phyloP scores from a whole-genome alignment of 192 early-diverging fungal genomes.

The Linnemannia exigua region DNA sequence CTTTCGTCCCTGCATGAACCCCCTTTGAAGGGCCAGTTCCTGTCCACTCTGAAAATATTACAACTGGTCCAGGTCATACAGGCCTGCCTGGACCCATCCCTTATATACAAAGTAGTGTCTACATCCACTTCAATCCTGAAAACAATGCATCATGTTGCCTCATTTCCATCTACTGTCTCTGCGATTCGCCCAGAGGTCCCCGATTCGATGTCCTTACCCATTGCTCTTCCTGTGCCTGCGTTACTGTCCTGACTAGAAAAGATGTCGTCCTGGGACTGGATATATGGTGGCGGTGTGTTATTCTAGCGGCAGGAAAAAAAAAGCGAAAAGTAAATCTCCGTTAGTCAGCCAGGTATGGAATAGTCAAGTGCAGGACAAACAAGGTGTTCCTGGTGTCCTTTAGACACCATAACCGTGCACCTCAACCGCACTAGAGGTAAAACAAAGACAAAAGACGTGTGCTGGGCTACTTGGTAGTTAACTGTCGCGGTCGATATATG shows the following conservation, averaged over 20 bases:
- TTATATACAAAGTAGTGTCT: not conserved
- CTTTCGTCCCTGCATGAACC: not conserved
- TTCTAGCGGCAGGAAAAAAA: constrained; percentile 7
- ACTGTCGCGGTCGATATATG: not conserved
- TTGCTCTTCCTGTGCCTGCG: constrained; percentile 11
- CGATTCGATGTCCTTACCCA: constrained; percentile 20
- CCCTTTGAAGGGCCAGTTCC: not conserved
- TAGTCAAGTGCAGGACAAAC: not conserved
- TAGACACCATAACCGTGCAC: not conserved
- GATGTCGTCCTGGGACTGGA: constrained; percentile 28
- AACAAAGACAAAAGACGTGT: too few relatives aligned
- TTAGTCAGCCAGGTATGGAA: not conserved
- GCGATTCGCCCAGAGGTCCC: not conserved
- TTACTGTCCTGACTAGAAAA: constrained; percentile 24
- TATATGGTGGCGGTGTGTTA: constrained; percentile 40
- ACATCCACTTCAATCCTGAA: not conserved
- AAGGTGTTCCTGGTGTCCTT: not conserved
- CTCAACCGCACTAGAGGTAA: not conserved
- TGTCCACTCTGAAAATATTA: not conserved
- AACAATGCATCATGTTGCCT: not conserved
- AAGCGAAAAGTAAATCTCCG: constrained; percentile 1
- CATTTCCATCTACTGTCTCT: not conserved
- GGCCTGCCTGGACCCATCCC: not conserved
- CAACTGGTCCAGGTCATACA: not conserved
- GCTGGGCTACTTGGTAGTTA: not conserved